Conservation (phyloP, 176 grass and related monocot species). For the Carex pumila region DNA sequence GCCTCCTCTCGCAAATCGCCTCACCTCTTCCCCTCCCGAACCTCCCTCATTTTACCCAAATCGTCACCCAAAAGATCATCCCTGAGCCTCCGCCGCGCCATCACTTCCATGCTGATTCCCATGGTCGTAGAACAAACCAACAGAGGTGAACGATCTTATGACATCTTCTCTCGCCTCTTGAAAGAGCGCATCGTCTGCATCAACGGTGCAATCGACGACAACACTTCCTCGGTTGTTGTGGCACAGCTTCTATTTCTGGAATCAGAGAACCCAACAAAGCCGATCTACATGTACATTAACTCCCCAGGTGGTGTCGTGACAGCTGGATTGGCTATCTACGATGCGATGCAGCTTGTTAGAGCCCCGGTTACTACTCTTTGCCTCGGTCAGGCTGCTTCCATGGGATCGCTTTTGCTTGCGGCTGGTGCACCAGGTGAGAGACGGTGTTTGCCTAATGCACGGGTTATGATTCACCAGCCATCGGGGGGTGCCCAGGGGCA, state of each 20-base stretch:
- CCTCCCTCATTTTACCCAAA: conserved; percentile 20
- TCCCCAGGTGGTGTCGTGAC: conserved; percentile 70
- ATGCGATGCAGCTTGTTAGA: conserved; percentile 94
- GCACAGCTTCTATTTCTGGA: conserved; percentile 96
- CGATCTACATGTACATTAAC: conserved; percentile 91
- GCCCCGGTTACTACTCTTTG: conserved; percentile 81
- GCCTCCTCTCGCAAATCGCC: conserved; percentile 9
- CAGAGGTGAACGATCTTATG: conserved; percentile 72
- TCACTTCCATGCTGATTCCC: conserved; percentile 36
- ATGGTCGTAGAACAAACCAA: conserved; percentile 95
- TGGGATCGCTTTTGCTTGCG: conserved; percentile 85
- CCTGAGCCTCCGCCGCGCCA: background rate
- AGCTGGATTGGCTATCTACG: conserved; percentile 81
- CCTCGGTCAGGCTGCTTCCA: conserved; percentile 87
- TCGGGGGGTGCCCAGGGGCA: conserved; percentile 65
- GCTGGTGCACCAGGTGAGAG: conserved; percentile 79
- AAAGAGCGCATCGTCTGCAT: conserved; percentile 92
- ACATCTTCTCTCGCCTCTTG: conserved; percentile 82
- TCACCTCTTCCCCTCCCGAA: background rate
- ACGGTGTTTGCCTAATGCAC: conserved; percentile 74
- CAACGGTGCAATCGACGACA: conserved; percentile 72
- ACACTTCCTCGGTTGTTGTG: conserved; percentile 59
- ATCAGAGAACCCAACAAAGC: conserved; percentile 89
- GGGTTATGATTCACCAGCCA: conserved; percentile 97
- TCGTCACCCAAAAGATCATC: conserved; percentile 41